Base-by-base conservation (phyloP, 2,329 filamentous ascomycete species). In the Cercospora sp. region DNA sequence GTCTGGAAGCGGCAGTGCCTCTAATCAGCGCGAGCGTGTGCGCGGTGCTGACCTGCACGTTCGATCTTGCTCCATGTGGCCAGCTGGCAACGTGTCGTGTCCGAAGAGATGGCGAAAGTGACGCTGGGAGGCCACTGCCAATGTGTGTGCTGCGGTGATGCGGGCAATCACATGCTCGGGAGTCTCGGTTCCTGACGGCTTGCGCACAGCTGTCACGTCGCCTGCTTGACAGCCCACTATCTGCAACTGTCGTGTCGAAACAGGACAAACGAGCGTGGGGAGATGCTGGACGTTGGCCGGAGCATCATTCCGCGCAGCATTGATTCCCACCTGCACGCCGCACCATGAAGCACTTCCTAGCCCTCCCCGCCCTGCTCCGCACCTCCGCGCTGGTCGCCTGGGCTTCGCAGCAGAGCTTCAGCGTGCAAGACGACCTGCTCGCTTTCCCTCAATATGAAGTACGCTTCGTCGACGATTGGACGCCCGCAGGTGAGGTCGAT, bases 381-480 rank as follows among this genome's bases (percentile, higher is more conserved):
- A 76, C 84, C 60, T 82, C 81, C 64, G 78, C 85, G 67, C 86
- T 75, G n/a, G 70, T 78, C n/a, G 74, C 73, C 12, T 65, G 72
- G n/a, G 76, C 76, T 84, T 58, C 86, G 80, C 74, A 86, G 74
- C 85, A 85, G 72, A 80, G 84, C 20, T 97, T 97, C 82, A 97
- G 90, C 81, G 91, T 97, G 66, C 89, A 95, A 75, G 92, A 97
- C 77, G 94, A 97, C 78, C 80, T 97, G 62, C 85, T 97, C 66
- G 93, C 93, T 18, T 93, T 91, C 80, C 94, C 94, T 10, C 78
- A 97, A 90, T 97, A 91, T 77, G 90, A 95, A 76, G 85, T 97
- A 30, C 81, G 90, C 42, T 87, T 90, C 7, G 87, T 93, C 42
- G 74, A 77, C 60, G 84, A 88, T 12, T 91, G 89, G 77, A 87